These are phyloP conservation scores for Jacaranda copaia DNA, from an alignment of 257 asterid species.

Conservation along the genomic window DNA sequence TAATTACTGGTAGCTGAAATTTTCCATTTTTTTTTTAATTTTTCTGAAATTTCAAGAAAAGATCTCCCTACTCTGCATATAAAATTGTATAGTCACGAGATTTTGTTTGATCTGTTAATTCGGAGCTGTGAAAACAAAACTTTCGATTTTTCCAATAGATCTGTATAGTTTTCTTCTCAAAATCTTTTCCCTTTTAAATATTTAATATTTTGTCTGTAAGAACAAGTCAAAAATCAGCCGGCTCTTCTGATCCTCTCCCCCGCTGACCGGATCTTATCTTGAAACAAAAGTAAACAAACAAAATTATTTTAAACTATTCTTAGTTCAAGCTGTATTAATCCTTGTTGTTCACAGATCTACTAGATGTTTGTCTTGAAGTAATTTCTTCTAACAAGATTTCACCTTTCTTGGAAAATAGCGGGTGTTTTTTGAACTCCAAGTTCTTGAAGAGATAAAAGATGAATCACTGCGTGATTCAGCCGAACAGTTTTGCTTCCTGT, in stretches of 20 bases:
- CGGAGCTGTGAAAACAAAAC: background rate
- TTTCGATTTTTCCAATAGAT: slow-evolving; percentile 51
- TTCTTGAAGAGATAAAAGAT: slow-evolving; percentile 44
- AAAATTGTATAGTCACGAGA: slow-evolving; percentile 5
- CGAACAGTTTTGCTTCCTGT: slow-evolving; percentile 55
- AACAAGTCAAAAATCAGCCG: slow-evolving; percentile 54
- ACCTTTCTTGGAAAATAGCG: slow-evolving; percentile 28
- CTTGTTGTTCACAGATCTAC: slow-evolving; percentile 30
- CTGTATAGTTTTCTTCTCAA: slow-evolving; percentile 33
- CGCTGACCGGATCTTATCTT: slow-evolving; percentile 53
- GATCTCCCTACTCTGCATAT: background rate
- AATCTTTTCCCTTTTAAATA: background rate
- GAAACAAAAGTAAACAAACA: slow-evolving; percentile 26
- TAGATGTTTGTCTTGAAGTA: background rate
- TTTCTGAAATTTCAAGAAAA: slow-evolving; percentile 12
- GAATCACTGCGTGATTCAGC: slow-evolving; percentile 71
- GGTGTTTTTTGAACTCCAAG: slow-evolving; percentile 36
- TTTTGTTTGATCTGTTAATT: slow-evolving; percentile 40
- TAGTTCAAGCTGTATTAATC: slow-evolving; percentile 22
- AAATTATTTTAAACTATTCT: background rate
- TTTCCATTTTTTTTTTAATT: background rate
- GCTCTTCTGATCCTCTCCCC: slow-evolving; percentile 25
- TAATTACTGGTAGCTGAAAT: slow-evolving; percentile 19
- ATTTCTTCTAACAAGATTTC: slow-evolving; percentile 16
- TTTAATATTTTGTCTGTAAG: slow-evolving; percentile 42